These are phyloP conservation scores for Medicago lupulina DNA, from an alignment of 306 rosid species.

Conservation along the genomic window DNA sequence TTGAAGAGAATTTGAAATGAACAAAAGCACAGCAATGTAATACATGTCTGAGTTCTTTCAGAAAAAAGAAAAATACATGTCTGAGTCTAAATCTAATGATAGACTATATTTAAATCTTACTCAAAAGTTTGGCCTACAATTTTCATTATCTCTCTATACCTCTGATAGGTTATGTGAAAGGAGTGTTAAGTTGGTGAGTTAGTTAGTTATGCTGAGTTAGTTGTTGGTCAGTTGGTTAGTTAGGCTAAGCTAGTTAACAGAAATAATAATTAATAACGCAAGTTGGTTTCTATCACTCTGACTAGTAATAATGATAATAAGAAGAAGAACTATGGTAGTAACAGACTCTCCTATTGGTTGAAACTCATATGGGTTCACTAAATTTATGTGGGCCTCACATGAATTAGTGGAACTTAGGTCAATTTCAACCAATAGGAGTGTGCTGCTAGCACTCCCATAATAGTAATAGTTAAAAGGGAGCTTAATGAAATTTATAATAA, in stretches of 20 bases:
- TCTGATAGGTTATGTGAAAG: background rate
- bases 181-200: background rate
- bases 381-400: background rate
- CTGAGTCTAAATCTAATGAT: background rate
- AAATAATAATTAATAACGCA: background rate
- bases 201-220: no score
- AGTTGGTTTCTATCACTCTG: background rate
- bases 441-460: background rate
- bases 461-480: background rate
- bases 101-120: background rate
- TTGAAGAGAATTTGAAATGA: conserved; percentile 34
- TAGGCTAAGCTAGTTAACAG: background rate
- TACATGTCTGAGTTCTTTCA: background rate
- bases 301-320: background rate
- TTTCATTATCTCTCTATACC: background rate
- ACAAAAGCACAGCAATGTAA: conserved; percentile 12
- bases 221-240: background rate
- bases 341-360: background rate
- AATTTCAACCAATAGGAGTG: background rate
- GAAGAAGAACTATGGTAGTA: background rate
- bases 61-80: background rate
- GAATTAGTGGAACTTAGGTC: background rate
- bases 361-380: background rate
- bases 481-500: conserved; percentile 6
- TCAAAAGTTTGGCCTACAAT: background rate